These are phyloP conservation scores for Euphorbia tirucalli DNA, from an alignment of 345 rosid species.

Conservation along the genomic window DNA sequence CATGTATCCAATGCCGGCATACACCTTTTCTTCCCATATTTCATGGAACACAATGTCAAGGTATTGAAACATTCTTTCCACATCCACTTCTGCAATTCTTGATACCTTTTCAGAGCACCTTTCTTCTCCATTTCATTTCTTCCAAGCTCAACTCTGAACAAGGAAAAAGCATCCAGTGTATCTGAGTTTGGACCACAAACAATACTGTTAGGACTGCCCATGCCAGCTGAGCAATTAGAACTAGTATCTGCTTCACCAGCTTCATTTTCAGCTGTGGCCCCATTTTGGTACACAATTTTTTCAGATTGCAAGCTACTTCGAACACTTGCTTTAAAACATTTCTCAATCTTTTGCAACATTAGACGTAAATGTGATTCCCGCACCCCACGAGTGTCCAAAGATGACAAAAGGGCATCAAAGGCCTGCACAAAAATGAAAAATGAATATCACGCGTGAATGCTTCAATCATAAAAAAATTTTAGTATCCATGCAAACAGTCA, in stretches of 20 bases:
- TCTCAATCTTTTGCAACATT: constrained; percentile 83
- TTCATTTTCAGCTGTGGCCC: constrained; percentile 39
- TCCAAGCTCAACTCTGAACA: constrained; percentile 75
- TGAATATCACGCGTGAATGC: background rate
- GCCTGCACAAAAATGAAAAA: constrained; percentile 45
- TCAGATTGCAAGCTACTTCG: constrained; percentile 35
- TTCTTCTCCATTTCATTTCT: constrained; percentile 62
- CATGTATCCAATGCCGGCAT: constrained; percentile 59
- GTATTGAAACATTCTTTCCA: constrained; percentile 64
- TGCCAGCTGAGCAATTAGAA: constrained; percentile 34
- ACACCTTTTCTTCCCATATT: constrained; percentile 57
- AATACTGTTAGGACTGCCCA: constrained; percentile 60
- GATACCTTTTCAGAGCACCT: constrained; percentile 65
- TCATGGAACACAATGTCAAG: constrained; percentile 45
- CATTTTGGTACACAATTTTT: constrained; percentile 27
- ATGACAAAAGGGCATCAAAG: constrained; percentile 74
- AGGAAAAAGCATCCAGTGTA: constrained; percentile 44
- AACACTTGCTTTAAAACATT: constrained; percentile 65
- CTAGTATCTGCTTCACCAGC: constrained; percentile 41
- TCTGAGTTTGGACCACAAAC: constrained; percentile 54
- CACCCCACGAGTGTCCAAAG: constrained; percentile 84
- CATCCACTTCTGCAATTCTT: constrained; percentile 77
- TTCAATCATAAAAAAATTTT: background rate
- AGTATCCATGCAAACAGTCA: background rate
- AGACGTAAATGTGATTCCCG: constrained; percentile 93